Evolutionary conservation across 305 asterid genomes (phyloP).

Genomic region (Fraxinus albicans): DNA sequence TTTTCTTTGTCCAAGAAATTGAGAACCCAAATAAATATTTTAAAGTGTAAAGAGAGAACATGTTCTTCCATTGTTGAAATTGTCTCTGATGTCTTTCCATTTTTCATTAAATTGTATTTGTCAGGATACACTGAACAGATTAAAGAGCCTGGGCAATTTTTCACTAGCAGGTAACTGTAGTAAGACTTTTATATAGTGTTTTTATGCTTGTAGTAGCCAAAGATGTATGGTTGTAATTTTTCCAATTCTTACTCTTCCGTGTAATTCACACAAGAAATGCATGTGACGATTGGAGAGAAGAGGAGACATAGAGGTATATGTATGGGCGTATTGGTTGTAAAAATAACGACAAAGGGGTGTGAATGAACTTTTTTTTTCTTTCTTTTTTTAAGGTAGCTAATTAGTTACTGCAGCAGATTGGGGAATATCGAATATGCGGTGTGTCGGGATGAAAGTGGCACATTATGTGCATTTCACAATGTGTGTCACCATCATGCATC

Average conservation of each 20-base stretch:
- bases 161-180: conserved; percentile 73
- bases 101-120: conserved; percentile 15
- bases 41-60: background rate
- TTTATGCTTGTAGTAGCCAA: background rate
- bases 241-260: background rate
- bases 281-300: background rate
- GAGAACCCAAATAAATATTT: background rate
- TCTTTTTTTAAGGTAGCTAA: conserved; percentile 11
- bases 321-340: background rate
- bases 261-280: background rate
- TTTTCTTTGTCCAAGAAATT: background rate
- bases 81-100: background rate
- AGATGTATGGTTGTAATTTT: background rate
- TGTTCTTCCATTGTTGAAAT: background rate
- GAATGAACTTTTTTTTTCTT: background rate
- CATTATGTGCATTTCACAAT: conserved; percentile 71
- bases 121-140: conserved; percentile 67
- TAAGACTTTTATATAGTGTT: background rate
- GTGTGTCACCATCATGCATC: conserved; percentile 95
- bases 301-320: background rate
- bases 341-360: background rate
- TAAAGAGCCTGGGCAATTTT: conserved; percentile 58
- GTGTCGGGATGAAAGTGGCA: conserved; percentile 66
- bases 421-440: conserved; percentile 76
- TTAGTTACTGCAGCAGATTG: conserved; percentile 47